phyloP scores from a whole-genome alignment of 345 rosid species.

The Combretum micranthum region DNA sequence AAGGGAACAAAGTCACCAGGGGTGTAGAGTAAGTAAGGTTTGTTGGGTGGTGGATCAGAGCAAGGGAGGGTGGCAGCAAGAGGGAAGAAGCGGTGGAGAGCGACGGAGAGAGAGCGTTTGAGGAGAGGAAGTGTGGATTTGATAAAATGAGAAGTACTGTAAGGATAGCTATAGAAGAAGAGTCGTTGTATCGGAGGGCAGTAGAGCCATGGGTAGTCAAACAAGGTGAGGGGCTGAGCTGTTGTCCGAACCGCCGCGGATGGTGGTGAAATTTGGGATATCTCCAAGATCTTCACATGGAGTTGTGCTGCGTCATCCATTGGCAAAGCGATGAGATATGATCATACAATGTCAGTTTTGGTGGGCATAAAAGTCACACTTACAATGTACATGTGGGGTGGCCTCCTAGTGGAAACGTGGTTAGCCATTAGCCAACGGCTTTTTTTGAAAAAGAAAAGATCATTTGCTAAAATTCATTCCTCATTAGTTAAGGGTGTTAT shows the following conservation, averaged over 20 bases:
- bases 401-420: no score
- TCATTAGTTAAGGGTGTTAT: no score
- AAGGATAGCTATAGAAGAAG: slow-evolving; percentile 18
- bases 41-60: slow-evolving; percentile 14
- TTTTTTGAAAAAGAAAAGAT: no score
- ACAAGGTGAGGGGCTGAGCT: slow-evolving; percentile 12
- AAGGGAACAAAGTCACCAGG: slow-evolving; percentile 8
- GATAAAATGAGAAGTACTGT: slow-evolving; percentile 11
- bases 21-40: slow-evolving; percentile 10
- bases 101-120: slow-evolving; percentile 19
- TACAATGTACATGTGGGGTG: no score
- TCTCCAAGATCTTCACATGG: slow-evolving; percentile 1
- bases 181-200: slow-evolving; percentile 15
- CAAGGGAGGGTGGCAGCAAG: slow-evolving; percentile 14
- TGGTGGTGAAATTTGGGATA: slow-evolving; percentile 13
- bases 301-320: no score
- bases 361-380: no score
- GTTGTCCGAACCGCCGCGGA: slow-evolving; percentile 9
- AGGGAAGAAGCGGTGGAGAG: slow-evolving; percentile 22
- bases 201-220: slow-evolving; percentile 14
- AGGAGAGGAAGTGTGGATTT: slow-evolving; percentile 12
- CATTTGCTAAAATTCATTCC: no score
- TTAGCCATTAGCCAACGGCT: no score
- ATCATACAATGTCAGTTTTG: no score
- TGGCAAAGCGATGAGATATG: no score